These are phyloP conservation scores for Fagopyrum esculentum DNA, from an alignment of 148 eudicot species.

Conservation along the genomic window DNA sequence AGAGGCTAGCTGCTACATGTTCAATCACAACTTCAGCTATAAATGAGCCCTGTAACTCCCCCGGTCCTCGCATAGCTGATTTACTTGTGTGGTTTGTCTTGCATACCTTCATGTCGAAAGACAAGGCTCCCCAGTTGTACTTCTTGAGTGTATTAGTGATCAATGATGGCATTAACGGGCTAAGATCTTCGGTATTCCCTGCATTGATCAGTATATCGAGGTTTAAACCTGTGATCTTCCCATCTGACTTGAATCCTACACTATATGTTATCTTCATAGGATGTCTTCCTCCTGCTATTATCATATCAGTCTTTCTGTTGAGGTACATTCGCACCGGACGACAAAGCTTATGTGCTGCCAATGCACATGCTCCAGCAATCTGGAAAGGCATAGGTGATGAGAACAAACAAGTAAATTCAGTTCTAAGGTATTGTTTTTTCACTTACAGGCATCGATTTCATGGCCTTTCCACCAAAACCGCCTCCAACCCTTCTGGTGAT, in stretches of 20 bases:
- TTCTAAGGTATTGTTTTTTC: no score
- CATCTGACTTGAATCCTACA: constrained; percentile 86
- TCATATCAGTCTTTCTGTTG: constrained; percentile 82
- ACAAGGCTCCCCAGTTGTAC: constrained; percentile 86
- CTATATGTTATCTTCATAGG: constrained; percentile 79
- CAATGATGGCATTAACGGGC: constrained; percentile 50
- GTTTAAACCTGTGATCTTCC: constrained; percentile 81
- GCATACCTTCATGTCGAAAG: constrained; percentile 70
- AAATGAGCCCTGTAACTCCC: constrained; percentile 68
- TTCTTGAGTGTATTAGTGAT: constrained; percentile 44
- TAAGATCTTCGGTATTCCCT: constrained; percentile 48
- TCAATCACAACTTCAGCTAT: constrained; percentile 85
- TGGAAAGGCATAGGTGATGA: constrained; percentile 14
- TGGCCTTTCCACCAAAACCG: constrained; percentile 89
- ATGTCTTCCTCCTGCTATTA: constrained; percentile 89
- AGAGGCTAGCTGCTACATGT: constrained; percentile 66
- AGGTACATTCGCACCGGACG: constrained; percentile 72
- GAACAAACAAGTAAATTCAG: no score
- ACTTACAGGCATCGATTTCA: constrained; percentile 72
- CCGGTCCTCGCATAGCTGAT: constrained; percentile 89
- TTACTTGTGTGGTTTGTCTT: constrained; percentile 70
- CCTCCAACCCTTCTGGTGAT: constrained; percentile 94
- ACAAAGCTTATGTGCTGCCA: constrained; percentile 69
- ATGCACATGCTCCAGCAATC: constrained; percentile 85
- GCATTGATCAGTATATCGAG: constrained; percentile 55